Evolutionary conservation across 352 stramenopile species (phyloP), one percentile per base, ranked within the genome.

Genomic region (Thalassiosira delicatula): DNA sequence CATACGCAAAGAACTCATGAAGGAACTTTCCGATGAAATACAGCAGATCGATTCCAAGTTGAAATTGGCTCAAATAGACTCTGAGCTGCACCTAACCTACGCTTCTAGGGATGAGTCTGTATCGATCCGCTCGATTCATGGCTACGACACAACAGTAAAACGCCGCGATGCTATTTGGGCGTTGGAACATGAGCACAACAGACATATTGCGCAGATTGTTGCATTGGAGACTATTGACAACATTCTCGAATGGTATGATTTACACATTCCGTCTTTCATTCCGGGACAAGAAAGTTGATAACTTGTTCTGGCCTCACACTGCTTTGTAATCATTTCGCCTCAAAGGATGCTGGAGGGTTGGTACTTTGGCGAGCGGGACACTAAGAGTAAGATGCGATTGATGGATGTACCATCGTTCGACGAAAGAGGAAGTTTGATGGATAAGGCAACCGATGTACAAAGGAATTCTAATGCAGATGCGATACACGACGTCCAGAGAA

Each of bases 181-280:
- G 25, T 88, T 98, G 8, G 85, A 96, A 65, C 89, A 90, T 14
- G 95, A 98, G 71, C 95, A 96, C 73, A n/a, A n/a, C n/a, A n/a
- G n/a, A n/a, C n/a, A n/a, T n/a, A n/a, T n/a, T n/a, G n/a, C n/a
- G n/a, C n/a, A n/a, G n/a, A n/a, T n/a, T n/a, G n/a, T n/a, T n/a
- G n/a, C n/a, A n/a, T n/a, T n/a, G 21, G 96, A 98, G 68, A 92
- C 97, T 19, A 91, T 98, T n/a, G 95, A 98, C 37, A 94, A 97
- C 49, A 95, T 98, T 21, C 88, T 98, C 4, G 92, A 97, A 53
- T 97, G 86, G 37, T 79, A 57, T 21, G 57, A 44, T 11, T 40
- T 61, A 0, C 2, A 51, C 44, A 21, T 51, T 21, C 32, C 5
- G 8, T 17, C 8, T 49, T 49, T 49, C 37, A 49, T 49, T 49